Evolutionary conservation across 257 asterid genomes (phyloP), one percentile per base, ranked within the genome.

Genomic region (Fraxinus anomala): DNA sequence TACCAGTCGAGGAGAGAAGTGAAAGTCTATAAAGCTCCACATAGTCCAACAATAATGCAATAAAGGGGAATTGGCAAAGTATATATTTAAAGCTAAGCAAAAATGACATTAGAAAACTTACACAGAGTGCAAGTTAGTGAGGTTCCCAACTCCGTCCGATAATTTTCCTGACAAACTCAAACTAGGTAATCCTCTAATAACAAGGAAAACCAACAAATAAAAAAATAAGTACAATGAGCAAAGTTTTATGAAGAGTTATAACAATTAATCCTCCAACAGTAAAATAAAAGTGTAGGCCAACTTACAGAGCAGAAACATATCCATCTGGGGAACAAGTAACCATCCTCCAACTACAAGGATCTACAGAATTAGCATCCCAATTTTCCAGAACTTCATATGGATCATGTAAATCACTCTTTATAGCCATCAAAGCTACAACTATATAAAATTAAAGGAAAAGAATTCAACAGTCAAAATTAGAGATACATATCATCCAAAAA

Each of bases 341-440:
- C 98, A 92, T 92, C 81, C 97, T 91, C 99, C 99, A 96, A 83
- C 97, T 87, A 86, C 99, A 96, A 73, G 99, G 99, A 85, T 96
- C 99, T 77, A 96, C 99, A 26, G 98, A 94, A 87, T 87, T 93
- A 49, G 85, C 86, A 85, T 96, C 98, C 99, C 99, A 96, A 80
- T 84, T 89, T 83, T 89, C 97, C 89, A 96, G 80, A 72, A 89
- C 96, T 86, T 96, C 90, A 71, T 89, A 83, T 14, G 99, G 99
- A 84, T 96, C 99, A 17, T 75, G 86, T 37, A 96, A 87, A 63
- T 75, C 91, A 61, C 73, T 87, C 85, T 92, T 93, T 65, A 96
- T 92, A 26, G 93, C 92, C 66, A 92, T 90, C 85, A 96, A 89
- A 44, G 99, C 98, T 26, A 96, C 97, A 68, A 96, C 99, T 96